Base-by-base conservation (phyloP, 805 yeast genomes). In the Ascoidea asiatica region DNA sequence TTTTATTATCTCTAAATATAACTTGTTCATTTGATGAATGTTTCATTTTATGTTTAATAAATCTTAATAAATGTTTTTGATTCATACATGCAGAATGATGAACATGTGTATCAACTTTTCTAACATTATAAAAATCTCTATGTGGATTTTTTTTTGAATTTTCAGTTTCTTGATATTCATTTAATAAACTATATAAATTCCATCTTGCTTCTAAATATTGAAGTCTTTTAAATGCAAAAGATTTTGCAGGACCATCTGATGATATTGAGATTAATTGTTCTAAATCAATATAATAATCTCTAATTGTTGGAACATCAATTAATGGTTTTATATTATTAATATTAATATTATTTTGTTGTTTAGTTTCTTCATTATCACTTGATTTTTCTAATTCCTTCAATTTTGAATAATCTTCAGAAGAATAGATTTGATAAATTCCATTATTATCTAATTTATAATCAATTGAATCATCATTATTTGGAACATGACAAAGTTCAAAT, bases 61-160 rank as follows among this genome's bases (percentile, higher is more conserved):
- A 92, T 55, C 99, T 80, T 52, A 92, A 69, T 55, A 92, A 67
- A 65, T 92, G 99, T 63, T 92, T 92, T 65, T 92, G 98, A 57
- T 94, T 94, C 97, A 94, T 94, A 62, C 97, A 89, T 8, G 99
- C 99, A 7, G 96, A 85, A 61, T 94, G 98, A 61, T 92, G 99
- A 54, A 92, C 95, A 70, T 92, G 99, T 18, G 97, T 92, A 59
- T 90, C 98, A 37, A 92, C 97, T 60, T 90, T 90, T 65, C 97
- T 77, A 39, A 88, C 95, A 56, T 90, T 90, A 65, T 90, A 90
- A 58, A 90, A 92, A 62, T 90, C 99, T 61, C 99, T 79, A 60
- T 92, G 99, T 4, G 97, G 97, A 52, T 89, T 89, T 48, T 79
- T 76, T 63, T 92, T 92, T 7, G 95, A 81, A 50, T 85, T 92